phyloP scores from a whole-genome alignment of 192 early-diverging fungal genomes.

The Coemansia sp. region DNA sequence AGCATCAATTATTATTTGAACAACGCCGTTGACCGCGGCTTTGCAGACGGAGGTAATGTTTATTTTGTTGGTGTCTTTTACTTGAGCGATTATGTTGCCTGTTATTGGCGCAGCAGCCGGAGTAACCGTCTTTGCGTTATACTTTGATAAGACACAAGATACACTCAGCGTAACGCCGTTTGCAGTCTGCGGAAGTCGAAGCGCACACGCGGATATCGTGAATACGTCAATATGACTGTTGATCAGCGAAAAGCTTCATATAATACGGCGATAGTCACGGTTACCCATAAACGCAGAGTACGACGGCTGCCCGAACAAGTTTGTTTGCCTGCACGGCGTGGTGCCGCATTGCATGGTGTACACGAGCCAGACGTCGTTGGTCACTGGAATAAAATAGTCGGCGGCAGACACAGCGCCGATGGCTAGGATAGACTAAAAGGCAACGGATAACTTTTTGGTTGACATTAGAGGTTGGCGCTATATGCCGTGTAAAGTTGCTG shows the following conservation, averaged over 20 bases:
- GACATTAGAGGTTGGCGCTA: too few species aligned
- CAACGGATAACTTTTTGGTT: background rate
- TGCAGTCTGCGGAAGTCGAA: background rate
- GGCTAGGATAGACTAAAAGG: background rate
- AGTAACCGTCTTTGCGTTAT: constrained; percentile 1
- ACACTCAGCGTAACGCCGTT: background rate
- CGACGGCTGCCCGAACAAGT: constrained; percentile 16
- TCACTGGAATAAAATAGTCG: constrained; percentile 1
- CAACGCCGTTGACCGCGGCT: background rate
- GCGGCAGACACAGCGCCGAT: background rate
- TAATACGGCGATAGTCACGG: constrained; percentile 28
- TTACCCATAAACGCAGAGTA: constrained; percentile 36
- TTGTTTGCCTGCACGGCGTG: constrained; percentile 18
- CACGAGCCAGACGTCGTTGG: constrained; percentile 32
- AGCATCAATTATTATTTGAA: background rate
- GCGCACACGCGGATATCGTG: background rate
- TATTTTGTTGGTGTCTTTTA: background rate
- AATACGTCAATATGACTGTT: background rate
- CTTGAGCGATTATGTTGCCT: background rate
- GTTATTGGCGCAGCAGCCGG: background rate
- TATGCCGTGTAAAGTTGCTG: too few species aligned
- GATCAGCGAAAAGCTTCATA: constrained; percentile 20
- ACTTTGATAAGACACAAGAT: background rate
- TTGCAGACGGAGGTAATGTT: background rate
- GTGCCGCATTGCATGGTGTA: constrained; percentile 30